Evolutionary conservation across 2,329 filamentous ascomycete species (phyloP).

Genomic region (Alternaria rosae): DNA sequence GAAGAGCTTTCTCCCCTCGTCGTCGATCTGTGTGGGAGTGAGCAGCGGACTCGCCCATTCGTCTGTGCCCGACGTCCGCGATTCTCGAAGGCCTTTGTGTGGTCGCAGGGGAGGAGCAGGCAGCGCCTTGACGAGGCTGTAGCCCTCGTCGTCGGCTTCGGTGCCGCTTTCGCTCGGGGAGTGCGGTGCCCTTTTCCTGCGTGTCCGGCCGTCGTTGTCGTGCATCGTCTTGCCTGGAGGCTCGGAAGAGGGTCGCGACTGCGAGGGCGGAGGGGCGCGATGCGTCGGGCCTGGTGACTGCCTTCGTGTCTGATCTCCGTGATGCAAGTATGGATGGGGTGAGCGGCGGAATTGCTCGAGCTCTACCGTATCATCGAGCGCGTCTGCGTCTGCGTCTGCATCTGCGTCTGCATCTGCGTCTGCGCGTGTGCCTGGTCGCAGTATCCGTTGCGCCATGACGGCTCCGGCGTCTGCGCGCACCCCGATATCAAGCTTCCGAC

Average conservation of each 20-base stretch:
- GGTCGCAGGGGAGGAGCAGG: conserved; percentile 77
- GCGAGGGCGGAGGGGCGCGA: conserved; percentile 10
- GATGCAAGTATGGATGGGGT: conserved; percentile 50
- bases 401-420: conserved; percentile 28
- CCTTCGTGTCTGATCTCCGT: conserved; percentile 34
- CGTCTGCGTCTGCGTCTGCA: conserved; percentile 26
- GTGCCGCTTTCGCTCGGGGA: conserved; percentile 85
- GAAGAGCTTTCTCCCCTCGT: conserved; percentile 52
- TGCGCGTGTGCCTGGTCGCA: conserved; percentile 25
- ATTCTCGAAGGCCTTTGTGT: conserved; percentile 78
- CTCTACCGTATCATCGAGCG: conserved; percentile 34
- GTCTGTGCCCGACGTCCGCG: conserved; percentile 47
- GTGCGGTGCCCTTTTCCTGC: conserved; percentile 37
- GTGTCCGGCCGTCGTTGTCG: conserved; percentile 37
- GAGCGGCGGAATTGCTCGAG: conserved; percentile 49
- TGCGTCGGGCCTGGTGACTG: conserved; percentile 18
- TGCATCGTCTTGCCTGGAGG: conserved; percentile 29
- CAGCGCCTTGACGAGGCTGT: conserved; percentile 76
- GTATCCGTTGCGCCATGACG: conserved; percentile 14
- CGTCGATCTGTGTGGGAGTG: conserved; percentile 58
- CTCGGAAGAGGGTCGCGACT: conserved; percentile 18
- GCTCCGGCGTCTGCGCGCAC: neutral
- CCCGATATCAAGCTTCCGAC: neutral
- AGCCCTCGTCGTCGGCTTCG: conserved; percentile 92
- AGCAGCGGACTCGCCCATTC: conserved; percentile 50